Evolutionary conservation across 169 alveolate species (phyloP), one percentile per base, ranked within the genome.

Genomic region (Eimeria nieschulzi): DNA sequence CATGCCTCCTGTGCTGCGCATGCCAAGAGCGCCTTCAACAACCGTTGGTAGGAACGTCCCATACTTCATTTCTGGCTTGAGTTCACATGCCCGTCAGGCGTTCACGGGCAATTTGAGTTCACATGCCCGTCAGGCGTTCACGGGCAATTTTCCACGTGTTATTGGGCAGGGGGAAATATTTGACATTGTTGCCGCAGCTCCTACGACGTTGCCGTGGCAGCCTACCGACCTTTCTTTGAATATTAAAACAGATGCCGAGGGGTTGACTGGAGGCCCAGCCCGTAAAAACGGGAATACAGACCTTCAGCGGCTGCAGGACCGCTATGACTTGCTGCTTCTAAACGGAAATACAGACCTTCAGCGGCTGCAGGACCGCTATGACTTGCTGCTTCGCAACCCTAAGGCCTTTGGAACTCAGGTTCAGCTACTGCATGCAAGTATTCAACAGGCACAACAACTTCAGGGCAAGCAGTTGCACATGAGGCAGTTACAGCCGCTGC

Each of bases 311-410:
- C 76, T 80, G 76, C 88, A 80, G 76, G 15, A 63, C 75, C 88
- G 78, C 39, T 80, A 61, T 17, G 88, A 80, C 88, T 66, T 76
- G 19, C 51, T 80, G 64, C 88, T 80, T 19, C 88, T 59, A 59
- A 71, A 63, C 5, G 53, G 90, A 25, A 21, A 13, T 68, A 39
- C 59, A 61, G 90, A 82, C 78, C 63, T 63, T 21, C 90, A 23
- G 21, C 90, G 64, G 78, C 78, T 82, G 78, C 90, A 82, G 78
- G 19, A 63, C 76, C 90, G 78, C 46, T 82, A 63, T 19, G 90
- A 82, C 90, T 68, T 76, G n/a, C 53, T 82, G 66, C 90, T 82
- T n/a, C 90, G 33, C 21, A 82, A 25, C 63, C 90, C 90, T 10
- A 33, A 25, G 33, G 56, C 78, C 19, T 82, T 82, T 61, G 55